Evolutionary conservation across 306 rosid species (phyloP), one percentile per base, ranked within the genome.

Genomic region (Notholithocarpus densiflorus): DNA sequence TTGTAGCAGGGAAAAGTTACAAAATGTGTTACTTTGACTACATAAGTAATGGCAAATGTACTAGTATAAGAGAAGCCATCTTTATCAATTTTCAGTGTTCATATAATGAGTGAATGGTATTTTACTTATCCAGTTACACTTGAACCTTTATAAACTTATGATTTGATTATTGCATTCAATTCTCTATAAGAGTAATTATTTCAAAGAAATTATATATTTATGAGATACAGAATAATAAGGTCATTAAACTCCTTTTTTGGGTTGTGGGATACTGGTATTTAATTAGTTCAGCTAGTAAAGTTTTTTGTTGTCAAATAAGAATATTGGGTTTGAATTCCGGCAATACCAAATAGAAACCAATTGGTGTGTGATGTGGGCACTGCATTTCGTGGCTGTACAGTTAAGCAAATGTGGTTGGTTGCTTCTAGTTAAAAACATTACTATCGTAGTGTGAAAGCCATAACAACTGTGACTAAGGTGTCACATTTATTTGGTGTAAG

Each of bases 1-100:
- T n/a, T n/a, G n/a, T n/a, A n/a, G n/a, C n/a, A n/a, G n/a, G n/a
- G n/a, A 56, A 34, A 68, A 24, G 59, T 23, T 17, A 37, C 76
- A 23, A 57, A 60, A 71, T 54, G 26, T 66, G 74, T 54, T 29
- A 72, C 68, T 75, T 75, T 65, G 12, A 53, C 51, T 62, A 69
- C 75, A 27, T 82, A 84, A 84, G 85, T 80, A 83, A 71, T 71
- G 74, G 62, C 34, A 79, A 60, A 56, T 76, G 77, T 82, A 74
- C 23, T 81, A 2, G 12, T 8, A 65, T 69, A 61, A 70, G 84
- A 75, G 68, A 54, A 73, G 77, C 75, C 56, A 73, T 70, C 70
- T 57, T 84, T 75, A 79, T 80, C 80, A 77, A 81, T 81, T 32
- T 57, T 14, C 87, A 84, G 82, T 84, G 92, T 90, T 83, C 83